These are phyloP conservation scores for Cryptococcus sp. DNA, from an alignment of 1,284 basidiomycete genomes.

Conservation along the genomic window DNA sequence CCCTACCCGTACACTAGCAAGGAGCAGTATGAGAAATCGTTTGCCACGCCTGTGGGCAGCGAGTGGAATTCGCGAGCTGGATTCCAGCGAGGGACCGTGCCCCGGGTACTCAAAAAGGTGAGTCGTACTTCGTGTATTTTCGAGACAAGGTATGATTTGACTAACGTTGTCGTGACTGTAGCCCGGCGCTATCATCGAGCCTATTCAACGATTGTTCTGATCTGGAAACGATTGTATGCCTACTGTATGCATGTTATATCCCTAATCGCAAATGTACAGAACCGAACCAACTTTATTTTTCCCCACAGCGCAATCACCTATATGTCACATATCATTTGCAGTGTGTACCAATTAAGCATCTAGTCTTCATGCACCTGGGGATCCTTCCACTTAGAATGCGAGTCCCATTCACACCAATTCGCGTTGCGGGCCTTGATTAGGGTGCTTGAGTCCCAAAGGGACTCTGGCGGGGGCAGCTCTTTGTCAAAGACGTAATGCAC, in stretches of 20 bases:
- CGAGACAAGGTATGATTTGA: neutral
- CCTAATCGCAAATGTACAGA: neutral
- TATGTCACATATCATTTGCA: too few relatives aligned
- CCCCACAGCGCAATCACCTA: too few relatives aligned
- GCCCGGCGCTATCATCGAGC: conserved; percentile 76
- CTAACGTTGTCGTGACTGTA: conserved; percentile 39
- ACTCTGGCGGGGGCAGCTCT: too few relatives aligned
- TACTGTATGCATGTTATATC: neutral
- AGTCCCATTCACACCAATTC: too few relatives aligned
- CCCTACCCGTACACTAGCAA: conserved; percentile 91
- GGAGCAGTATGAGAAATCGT: conserved; percentile 81
- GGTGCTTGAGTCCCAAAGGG: too few relatives aligned
- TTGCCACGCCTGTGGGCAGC: conserved; percentile 76
- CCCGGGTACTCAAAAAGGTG: conserved; percentile 82
- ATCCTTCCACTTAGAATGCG: too few relatives aligned
- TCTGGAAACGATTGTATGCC: neutral
- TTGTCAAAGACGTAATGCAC: too few relatives aligned
- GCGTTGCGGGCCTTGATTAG: too few relatives aligned
- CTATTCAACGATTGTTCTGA: conserved; percentile 64
- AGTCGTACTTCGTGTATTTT: conserved; percentile 1
- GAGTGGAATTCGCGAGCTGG: conserved; percentile 94
- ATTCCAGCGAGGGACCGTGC: conserved; percentile 80
- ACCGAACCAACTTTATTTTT: too few relatives aligned
- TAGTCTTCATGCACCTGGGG: too few relatives aligned
- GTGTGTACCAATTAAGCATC: too few relatives aligned